Evolutionary conservation across 2,329 filamentous ascomycete genomes (phyloP).

Genomic region (Sporothrix schenckii): DNA sequence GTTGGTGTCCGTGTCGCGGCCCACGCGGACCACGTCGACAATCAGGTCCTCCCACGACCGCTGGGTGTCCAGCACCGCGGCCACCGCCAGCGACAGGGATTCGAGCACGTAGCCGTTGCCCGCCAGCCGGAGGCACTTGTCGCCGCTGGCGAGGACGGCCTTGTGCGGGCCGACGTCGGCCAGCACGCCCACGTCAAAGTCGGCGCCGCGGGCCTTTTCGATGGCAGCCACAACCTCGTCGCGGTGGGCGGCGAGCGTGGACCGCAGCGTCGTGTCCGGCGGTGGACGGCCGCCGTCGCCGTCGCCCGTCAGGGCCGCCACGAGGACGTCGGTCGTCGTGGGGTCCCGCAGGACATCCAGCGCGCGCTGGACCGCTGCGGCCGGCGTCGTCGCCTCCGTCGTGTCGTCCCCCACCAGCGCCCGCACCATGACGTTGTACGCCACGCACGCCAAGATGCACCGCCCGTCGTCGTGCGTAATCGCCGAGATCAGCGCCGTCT

Average conservation of each 20-base stretch:
- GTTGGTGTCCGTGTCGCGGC: constrained; percentile 53
- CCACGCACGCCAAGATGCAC: constrained; percentile 46
- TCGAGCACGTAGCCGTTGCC: constrained; percentile 51
- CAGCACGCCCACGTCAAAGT: constrained; percentile 39
- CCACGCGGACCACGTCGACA: constrained; percentile 51
- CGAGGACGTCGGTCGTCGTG: neutral
- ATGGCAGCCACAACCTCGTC: constrained; percentile 37
- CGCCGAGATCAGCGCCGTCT: constrained; percentile 46
- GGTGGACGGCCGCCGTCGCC: neutral
- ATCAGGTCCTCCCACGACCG: constrained; percentile 49
- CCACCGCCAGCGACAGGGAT: constrained; percentile 47
- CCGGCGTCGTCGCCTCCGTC: neutral
- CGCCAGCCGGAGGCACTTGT: constrained; percentile 38
- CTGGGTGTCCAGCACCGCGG: constrained; percentile 47
- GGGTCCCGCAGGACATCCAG: constrained; percentile 33
- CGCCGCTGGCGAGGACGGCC: neutral
- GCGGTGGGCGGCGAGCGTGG: neutral
- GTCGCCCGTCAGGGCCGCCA: neutral
- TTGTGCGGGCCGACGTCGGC: constrained; percentile 42
- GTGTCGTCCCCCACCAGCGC: constrained; percentile 41
- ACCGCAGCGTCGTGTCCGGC: neutral
- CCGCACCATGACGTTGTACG: constrained; percentile 47
- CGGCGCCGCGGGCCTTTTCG: constrained; percentile 37
- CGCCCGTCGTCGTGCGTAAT: constrained; percentile 47
- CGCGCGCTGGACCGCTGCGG: constrained; percentile 42